phyloP scores from a whole-genome alignment of 768 basidiomycete species.

The Suillus discolor region DNA sequence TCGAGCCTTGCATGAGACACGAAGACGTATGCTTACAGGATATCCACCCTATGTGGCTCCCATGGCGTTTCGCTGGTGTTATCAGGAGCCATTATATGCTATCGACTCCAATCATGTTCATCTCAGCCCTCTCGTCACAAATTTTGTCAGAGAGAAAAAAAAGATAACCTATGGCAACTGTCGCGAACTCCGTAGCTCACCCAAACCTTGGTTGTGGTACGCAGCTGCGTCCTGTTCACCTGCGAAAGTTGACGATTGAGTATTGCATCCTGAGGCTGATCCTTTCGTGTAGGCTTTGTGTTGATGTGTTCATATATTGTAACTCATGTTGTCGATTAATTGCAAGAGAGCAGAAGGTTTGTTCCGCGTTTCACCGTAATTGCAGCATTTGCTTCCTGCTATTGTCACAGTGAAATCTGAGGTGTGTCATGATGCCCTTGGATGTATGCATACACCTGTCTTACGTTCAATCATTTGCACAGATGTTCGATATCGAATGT shows the following conservation, averaged over 20 bases:
- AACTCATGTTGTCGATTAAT: neutral
- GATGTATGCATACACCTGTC: neutral
- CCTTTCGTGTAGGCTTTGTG: constrained; percentile 58
- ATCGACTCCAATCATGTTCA: neutral
- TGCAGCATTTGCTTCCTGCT: constrained; percentile 42
- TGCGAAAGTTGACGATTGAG: constrained; percentile 1
- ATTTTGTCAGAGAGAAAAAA: neutral
- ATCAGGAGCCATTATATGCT: constrained; percentile 7
- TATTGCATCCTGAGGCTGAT: constrained; percentile 49
- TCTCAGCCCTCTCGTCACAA: neutral
- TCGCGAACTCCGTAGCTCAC: constrained; percentile 60
- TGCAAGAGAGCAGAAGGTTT: constrained; percentile 58
- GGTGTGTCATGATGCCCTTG: constrained; percentile 28
- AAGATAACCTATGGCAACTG: constrained; percentile 52
- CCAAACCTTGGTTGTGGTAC: constrained; percentile 59
- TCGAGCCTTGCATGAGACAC: neutral
- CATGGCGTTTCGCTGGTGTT: neutral
- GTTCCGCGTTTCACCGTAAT: constrained; percentile 5
- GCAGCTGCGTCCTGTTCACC: constrained; percentile 8
- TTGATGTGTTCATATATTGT: neutral
- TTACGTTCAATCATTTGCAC: constrained; percentile 1
- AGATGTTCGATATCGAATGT: constrained; percentile 75
- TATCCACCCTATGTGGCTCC: no score
- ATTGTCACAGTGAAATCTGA: constrained; percentile 64
- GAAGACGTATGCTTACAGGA: neutral